Conservation (phyloP, 345 rosid genomes). For the Zanthoxylum bungeanum region DNA sequence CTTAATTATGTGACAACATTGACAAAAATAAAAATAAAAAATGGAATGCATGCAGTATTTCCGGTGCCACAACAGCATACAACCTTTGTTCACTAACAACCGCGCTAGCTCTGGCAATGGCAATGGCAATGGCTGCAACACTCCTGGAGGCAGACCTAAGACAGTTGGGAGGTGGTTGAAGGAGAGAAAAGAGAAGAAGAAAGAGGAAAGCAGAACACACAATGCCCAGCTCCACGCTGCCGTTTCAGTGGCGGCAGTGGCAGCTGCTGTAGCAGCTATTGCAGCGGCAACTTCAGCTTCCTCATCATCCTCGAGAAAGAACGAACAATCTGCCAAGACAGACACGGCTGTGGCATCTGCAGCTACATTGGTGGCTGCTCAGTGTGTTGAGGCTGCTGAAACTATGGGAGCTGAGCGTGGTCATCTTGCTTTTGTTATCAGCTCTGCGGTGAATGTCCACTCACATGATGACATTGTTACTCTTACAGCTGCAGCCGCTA, state of each 20-base stretch:
- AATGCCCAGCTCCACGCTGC: conserved; percentile 93
- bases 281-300: conserved; percentile 77
- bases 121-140: conserved; percentile 42
- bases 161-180: conserved; percentile 96
- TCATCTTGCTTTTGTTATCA: conserved; percentile 71
- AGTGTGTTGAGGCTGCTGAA: conserved; percentile 95
- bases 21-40: too few relatives aligned
- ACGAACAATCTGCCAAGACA: conserved; percentile 65
- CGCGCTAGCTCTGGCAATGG: conserved; percentile 50
- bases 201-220: conserved; percentile 82
- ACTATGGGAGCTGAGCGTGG: conserved; percentile 86
- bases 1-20: neutral
- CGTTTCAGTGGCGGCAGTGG: conserved; percentile 86
- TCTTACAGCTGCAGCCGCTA: conserved; percentile 96
- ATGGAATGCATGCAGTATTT: conserved; percentile 50
- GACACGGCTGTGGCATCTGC: conserved; percentile 95
- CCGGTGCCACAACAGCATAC: conserved; percentile 77
- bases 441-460: conserved; percentile 87
- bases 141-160: conserved; percentile 68
- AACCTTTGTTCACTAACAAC: conserved; percentile 63
- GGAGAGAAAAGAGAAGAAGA: conserved; percentile 91
- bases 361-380: conserved; percentile 92
- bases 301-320: conserved; percentile 53
- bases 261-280: conserved; percentile 85
- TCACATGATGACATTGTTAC: conserved; percentile 83